Percentiles rank a stretch among this genome's conserved stretches.
Evolutionary conservation across 768 basidiomycete genomes (phyloP).

Genomic region (Boletus sp.): DNA sequence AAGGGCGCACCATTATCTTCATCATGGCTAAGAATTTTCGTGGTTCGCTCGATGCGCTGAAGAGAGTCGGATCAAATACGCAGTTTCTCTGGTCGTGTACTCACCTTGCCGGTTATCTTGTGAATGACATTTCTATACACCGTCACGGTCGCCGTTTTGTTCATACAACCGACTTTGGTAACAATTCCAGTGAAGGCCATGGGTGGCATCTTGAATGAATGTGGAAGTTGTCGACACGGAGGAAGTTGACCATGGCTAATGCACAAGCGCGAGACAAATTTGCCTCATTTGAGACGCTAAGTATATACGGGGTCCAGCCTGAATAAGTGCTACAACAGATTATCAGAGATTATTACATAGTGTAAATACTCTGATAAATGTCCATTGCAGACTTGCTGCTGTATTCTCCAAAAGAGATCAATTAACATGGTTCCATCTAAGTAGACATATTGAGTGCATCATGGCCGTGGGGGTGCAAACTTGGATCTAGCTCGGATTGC

Average conservation of each 20-base stretch:
- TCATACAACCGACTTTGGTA: slow-evolving; percentile 79
- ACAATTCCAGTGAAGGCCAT: slow-evolving; percentile 74
- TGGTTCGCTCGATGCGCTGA: slow-evolving; percentile 71
- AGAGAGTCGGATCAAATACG: not conserved
- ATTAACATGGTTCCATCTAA: not conserved
- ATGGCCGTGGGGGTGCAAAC: slow-evolving; percentile 35
- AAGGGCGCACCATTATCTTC: slow-evolving; percentile 59
- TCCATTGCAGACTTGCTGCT: not conserved
- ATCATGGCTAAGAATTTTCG: slow-evolving; percentile 79
- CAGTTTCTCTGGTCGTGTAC: slow-evolving; percentile 12
- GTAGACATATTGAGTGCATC: slow-evolving; percentile 8
- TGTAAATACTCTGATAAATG: not conserved
- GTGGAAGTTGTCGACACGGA: not conserved
- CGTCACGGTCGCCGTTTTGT: slow-evolving; percentile 81
- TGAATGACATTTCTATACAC: slow-evolving; percentile 76
- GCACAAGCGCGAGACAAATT: not conserved
- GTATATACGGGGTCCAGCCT: not conserved
- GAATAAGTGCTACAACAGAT: too few relatives aligned
- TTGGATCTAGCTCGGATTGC: slow-evolving; percentile 42
- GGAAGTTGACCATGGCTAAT: not conserved
- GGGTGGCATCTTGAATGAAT: slow-evolving; percentile 58
- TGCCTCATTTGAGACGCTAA: not conserved
- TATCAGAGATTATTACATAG: too few relatives aligned
- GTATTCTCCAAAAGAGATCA: not conserved
- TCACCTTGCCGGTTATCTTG: slow-evolving; percentile 73